These are phyloP conservation scores for Oehlia diaphana DNA, from an alignment of 192 early-diverging fungal species.

Conservation along the genomic window DNA sequence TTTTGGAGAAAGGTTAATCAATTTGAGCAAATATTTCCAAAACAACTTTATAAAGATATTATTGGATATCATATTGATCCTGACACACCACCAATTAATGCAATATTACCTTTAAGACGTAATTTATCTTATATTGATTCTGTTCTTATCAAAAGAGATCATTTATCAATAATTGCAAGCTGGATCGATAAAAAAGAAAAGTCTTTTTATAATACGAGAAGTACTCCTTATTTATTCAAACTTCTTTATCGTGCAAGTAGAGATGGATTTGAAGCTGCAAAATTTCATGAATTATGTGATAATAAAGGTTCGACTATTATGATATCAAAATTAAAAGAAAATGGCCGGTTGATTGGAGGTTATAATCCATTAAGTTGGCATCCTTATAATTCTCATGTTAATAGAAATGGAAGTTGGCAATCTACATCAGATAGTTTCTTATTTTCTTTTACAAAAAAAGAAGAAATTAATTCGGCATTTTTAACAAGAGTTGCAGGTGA, in stretches of 20 bases:
- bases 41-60: no score
- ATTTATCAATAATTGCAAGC: no score
- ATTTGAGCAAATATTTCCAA: no score
- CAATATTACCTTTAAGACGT: not conserved
- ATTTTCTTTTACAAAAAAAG: no score
- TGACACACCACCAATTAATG: not conserved
- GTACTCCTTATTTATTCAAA: no score
- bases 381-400: not conserved
- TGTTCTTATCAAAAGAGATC: no score
- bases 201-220: not conserved
- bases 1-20: no score
- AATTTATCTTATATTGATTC: not conserved
- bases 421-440: not conserved
- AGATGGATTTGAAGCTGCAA: no score
- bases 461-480: no score
- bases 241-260: no score
- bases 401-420: not conserved
- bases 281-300: not conserved
- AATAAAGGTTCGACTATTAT: not conserved
- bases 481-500: no score
- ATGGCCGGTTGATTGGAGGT: not conserved
- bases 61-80: no score
- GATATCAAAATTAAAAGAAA: not conserved
- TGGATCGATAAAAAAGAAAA: not conserved
- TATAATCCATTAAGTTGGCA: not conserved